phyloP scores from a whole-genome alignment of 108 stramenopile genomes.

The Seminavis robusta region DNA sequence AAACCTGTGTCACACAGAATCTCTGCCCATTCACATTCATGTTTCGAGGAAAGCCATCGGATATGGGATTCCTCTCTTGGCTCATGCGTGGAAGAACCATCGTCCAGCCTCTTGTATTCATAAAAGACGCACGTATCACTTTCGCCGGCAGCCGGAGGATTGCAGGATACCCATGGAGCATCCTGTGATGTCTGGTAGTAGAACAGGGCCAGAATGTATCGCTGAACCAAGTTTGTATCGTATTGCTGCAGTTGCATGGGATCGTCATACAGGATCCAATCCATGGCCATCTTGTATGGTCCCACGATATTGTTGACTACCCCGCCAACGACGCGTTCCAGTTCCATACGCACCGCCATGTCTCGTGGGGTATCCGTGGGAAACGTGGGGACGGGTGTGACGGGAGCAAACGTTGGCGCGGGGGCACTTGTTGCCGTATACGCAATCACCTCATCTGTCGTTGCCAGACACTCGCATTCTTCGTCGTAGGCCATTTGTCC shows the following conservation, averaged over 20 bases:
- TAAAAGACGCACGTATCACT: conserved; percentile 19
- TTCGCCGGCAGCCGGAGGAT: conserved; percentile 13
- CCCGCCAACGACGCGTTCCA: conserved; percentile 31
- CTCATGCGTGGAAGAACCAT: background rate
- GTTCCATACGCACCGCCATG: too few species aligned
- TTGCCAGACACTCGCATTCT: conserved; percentile 57
- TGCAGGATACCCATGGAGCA: conserved; percentile 34
- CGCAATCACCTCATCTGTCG: conserved; percentile 35
- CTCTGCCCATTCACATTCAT: conserved; percentile 62
- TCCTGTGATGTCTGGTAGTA: conserved; percentile 30
- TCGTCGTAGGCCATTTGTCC: conserved; percentile 59
- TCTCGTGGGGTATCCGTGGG: too few species aligned
- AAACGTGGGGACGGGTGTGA: too few species aligned
- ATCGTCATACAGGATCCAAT: conserved; percentile 70
- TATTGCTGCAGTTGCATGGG: conserved; percentile 32
- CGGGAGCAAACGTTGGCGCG: too few species aligned
- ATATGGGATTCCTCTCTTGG: too few species aligned
- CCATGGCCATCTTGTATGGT: conserved; percentile 35
- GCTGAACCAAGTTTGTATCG: conserved; percentile 51
- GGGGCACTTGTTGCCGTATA: conserved; percentile 2
- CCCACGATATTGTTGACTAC: conserved; percentile 25
- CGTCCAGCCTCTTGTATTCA: conserved; percentile 12
- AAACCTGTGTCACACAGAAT: conserved; percentile 32
- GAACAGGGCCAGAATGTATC: conserved; percentile 52
- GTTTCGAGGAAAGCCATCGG: too few species aligned